phyloP scores from a whole-genome alignment of 2,329 filamentous ascomycete species.

The Phialophora verrucosa region DNA sequence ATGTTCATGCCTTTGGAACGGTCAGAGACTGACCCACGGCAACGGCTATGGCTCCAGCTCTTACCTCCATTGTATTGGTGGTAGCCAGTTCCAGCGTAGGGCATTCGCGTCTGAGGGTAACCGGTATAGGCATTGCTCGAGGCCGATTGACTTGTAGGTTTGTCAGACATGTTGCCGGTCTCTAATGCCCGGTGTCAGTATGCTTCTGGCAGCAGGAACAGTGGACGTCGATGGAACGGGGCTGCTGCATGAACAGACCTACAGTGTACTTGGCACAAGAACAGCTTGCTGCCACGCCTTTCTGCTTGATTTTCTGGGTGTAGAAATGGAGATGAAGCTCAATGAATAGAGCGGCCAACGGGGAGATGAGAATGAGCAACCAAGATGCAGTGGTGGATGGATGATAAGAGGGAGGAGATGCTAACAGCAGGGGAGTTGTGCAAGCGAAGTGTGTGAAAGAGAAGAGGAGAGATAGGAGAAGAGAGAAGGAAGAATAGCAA shows the following conservation, averaged over 20 bases:
- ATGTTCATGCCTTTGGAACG: conserved; percentile 29
- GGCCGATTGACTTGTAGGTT: conserved; percentile 28
- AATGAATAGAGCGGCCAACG: conserved; percentile 38
- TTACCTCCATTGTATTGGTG: conserved; percentile 35
- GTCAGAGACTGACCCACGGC: conserved; percentile 9
- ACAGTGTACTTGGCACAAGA: conserved; percentile 18
- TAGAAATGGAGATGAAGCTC: conserved; percentile 31
- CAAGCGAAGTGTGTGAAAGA: conserved; percentile 33
- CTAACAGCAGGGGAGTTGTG: conserved; percentile 37
- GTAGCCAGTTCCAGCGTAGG: conserved; percentile 30
- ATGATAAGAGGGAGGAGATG: conserved; percentile 38
- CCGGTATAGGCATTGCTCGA: conserved; percentile 29
- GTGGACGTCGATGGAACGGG: neutral
- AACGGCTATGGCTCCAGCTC: conserved; percentile 13
- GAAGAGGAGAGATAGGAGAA: conserved; percentile 23
- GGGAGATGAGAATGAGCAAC: conserved; percentile 40
- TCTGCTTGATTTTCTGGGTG: conserved; percentile 22
- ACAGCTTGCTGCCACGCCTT: conserved; percentile 17
- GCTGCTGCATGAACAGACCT: conserved; percentile 18
- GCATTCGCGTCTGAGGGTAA: conserved; percentile 34
- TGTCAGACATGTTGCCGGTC: conserved; percentile 33
- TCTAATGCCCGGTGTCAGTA: conserved; percentile 16
- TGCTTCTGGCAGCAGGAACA: neutral
- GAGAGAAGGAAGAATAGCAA: conserved; percentile 17
- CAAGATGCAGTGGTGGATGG: conserved; percentile 40